Percentiles rank a stretch among this genome's conserved stretches.
phyloP scores from a whole-genome alignment of 768 basidiomycete genomes.

The Tricholoma furcatifolium region DNA sequence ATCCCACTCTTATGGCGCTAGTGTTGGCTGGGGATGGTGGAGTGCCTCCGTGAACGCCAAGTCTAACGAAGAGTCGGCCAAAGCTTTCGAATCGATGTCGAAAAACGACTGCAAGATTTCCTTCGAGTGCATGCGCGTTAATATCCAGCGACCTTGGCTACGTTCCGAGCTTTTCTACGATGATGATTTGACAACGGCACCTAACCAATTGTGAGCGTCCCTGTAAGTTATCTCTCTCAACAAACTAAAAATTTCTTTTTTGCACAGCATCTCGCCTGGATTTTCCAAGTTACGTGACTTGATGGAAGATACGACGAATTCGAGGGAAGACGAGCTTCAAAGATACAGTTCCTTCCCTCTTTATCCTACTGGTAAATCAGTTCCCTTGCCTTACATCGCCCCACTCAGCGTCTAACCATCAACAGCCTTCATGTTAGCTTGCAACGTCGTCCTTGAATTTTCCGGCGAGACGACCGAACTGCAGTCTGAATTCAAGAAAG shows the following conservation, averaged over 20 bases:
- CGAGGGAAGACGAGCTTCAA: neutral
- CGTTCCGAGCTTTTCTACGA: slow-evolving; percentile 4
- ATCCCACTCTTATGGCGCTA: neutral
- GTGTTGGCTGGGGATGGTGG: neutral
- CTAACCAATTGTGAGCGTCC: neutral
- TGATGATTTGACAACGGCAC: neutral
- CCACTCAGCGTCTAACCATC: no score
- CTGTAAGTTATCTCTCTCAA: neutral
- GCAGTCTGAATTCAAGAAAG: neutral
- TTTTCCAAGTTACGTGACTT: neutral
- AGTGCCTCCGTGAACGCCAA: neutral
- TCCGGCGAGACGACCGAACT: neutral
- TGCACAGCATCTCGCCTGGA: slow-evolving; percentile 4
- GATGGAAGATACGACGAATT: neutral
- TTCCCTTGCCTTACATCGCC: neutral
- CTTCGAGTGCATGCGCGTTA: slow-evolving; percentile 9
- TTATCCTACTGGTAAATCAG: slow-evolving; percentile 1
- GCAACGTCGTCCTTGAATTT: neutral
- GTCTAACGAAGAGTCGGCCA: neutral
- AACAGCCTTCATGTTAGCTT: slow-evolving; percentile 1
- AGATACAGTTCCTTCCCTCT: slow-evolving; percentile 3
- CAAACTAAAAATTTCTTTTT: neutral
- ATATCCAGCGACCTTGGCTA: neutral
- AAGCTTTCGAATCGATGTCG: neutral
- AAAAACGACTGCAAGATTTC: neutral